Base-by-base conservation (phyloP, 1,139 yeast genomes). In the Yamadazyma spencermartinsiae region DNA sequence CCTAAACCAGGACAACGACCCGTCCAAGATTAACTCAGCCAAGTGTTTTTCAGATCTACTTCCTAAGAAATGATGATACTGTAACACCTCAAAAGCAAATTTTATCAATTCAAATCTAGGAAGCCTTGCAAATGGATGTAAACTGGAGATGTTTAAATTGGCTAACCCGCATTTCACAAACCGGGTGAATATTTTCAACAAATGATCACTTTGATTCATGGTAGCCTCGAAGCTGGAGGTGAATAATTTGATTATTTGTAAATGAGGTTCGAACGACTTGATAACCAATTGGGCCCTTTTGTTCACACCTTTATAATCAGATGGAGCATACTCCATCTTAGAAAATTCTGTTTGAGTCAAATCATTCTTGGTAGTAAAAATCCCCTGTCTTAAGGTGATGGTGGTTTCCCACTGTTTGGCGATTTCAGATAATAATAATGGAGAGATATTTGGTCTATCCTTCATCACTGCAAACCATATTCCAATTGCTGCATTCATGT, bases 271-370 rank as follows among this genome's bases (percentile, higher is more conserved):
- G 50, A 88, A 71, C n/a, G 71, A 61, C 37, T 72, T 65, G 14
- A 38, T 32, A 14, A 43, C 41, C 4, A 59, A 45, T 4, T 62
- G 60, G 1, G 88, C 80, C 25, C 69, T 61, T 46, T 74, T 74
- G 42, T 79, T 75, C n/a, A 82, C 72, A 8, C 67, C 72, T 32
- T 70, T 71, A 49, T 79, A 81, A 61, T 86, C 83, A 37, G 95
- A 81, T 12, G 98, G 98, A 1, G 89, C 70, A 55, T 94, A 94
- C 50, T 87, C 95, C 98, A 92, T 92, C 43, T 71, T 74, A 46
- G 76, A 66, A 54, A 72, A 84, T 42, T 83, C 88, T 6, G 95
- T 84, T 36, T 71, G 70, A 1, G 54, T 55, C n/a, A 80, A 58
- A 56, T 89, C 95, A 49, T 68, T 63, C 4, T 63, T 56, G n/a